Base-by-base conservation (phyloP, 306 rosid genomes). In the Citrullus amarus region DNA sequence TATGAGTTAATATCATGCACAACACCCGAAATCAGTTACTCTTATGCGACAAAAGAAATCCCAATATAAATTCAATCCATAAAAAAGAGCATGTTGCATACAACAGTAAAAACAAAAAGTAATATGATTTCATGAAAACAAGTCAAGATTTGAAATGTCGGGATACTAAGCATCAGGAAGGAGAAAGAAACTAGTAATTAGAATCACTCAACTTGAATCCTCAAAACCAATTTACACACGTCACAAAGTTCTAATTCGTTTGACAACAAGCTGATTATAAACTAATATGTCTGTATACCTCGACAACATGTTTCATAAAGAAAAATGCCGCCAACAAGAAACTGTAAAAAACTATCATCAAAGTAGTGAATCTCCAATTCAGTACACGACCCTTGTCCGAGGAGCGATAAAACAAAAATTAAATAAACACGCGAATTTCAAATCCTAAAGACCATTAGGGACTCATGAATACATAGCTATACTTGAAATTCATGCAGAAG, bases 1-100 rank as follows among this genome's bases (percentile, higher is more conserved):
- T 57, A 41, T 8, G 60, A 65, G 84, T 81, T 80, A 86, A 70
- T 25, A 43, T 73, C 73, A 46, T 60, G 79, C 44, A 34, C 39
- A 53, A 48, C 43, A 16, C 28, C 58, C 9, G 59, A 14, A 72
- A 53, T 9, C 41, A 68, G 16, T 41, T 18, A 15, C 25, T 13
- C 50, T 72, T 22, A 28, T 71, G 41, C 6, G 77, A 71, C 8
- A 15, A 28, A 54, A 74, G 53, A 74, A 32, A 74, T 16, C 48
- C 32, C 9, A 53, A 53, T 15, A 74, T 34, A 17, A 39, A 54
- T 53, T 51, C 30, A 32, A 53, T 48, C 14, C 77, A 46, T 44
- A 5, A 4, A 39, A 75, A 44, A 25, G 4, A 30, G 60, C 22
- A 72, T 13, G 54, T 16, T 48, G 58, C 78, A 34, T 10, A 51